Percentiles rank a stretch among this genome's conserved stretches.
Evolutionary conservation across 2,329 filamentous ascomycete genomes (phyloP).

Genomic region (Didymella sp.): DNA sequence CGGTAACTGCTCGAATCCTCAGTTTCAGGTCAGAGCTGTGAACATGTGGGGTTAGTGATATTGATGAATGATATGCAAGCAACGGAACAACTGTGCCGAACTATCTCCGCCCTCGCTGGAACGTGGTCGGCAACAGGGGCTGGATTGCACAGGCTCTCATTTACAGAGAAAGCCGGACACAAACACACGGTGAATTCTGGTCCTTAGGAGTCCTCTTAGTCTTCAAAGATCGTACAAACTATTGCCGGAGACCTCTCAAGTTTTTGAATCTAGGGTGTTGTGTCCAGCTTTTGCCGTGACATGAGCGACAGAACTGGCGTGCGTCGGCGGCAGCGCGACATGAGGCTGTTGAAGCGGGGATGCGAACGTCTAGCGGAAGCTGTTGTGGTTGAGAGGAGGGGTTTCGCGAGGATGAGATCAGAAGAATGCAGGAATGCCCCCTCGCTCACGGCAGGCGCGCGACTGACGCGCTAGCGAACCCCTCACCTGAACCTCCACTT

Average conservation of each 20-base stretch:
- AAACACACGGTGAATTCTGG: too few species aligned
- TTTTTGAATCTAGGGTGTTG: too few species aligned
- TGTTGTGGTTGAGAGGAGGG: not conserved
- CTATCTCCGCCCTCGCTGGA: conserved; percentile 33
- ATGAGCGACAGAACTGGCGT: too few species aligned
- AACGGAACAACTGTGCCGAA: conserved; percentile 22
- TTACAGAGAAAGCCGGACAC: too few species aligned
- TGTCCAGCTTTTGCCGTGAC: too few species aligned
- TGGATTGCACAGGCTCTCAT: conserved; percentile 37
- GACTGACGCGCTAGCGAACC: conserved; percentile 5
- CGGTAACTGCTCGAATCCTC: conserved; percentile 51
- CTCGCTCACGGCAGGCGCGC: not conserved
- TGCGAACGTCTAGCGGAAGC: conserved; percentile 1
- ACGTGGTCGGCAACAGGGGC: conserved; percentile 26
- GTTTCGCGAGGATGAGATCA: not conserved
- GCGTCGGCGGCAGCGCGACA: conserved; percentile 30
- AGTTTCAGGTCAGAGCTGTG: conserved; percentile 52
- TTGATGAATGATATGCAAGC: conserved; percentile 24
- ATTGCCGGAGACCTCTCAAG: too few species aligned
- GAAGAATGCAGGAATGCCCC: not conserved
- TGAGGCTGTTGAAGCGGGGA: conserved; percentile 26
- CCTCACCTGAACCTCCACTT: conserved; percentile 19
- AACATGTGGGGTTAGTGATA: conserved; percentile 30
- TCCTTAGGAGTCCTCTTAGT: too few species aligned
- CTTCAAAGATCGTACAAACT: too few species aligned